Base-by-base conservation (phyloP, 495 filamentous ascomycete genomes). In the Daldinia decipiens region DNA sequence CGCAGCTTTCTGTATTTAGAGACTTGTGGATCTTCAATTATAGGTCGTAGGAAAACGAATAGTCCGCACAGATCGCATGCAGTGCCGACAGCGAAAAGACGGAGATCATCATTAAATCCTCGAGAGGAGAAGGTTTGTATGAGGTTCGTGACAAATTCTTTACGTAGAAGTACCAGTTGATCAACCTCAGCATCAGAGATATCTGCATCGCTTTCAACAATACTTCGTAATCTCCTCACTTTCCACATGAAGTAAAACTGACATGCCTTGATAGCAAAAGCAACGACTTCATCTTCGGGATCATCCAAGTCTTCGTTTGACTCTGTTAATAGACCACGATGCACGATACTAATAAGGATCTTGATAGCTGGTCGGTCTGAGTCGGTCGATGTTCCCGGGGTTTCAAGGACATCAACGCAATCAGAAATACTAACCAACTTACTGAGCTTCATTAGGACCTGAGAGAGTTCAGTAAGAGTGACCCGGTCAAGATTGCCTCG, bases 171-270 rank as follows among this genome's bases (percentile, higher is more conserved):
- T 51, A 87, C 83, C 66, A 96, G 73, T 62, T 81, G 74, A 64
- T 91, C 86, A 53, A 90, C 74, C 11, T 87, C 83, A 7, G 75
- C 68, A 31, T 83, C 79, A 1, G 82, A 53, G 26, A 89, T 83
- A 27, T 81, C 82, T 9, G 81, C 73, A 31, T 77, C 67, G 11
- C 76, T 74, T 29, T 80, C 77, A 24, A 89, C 76, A 6, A 75
- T 53, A 21, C 75, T 74, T 26, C 77, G 70, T 47, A 88, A 70
- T 40, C 77, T 77, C 51, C 89, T 88, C 8, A 92, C 85, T 69
- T 94, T 94, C 95, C 95, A 99, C 89, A 97, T 92, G 78, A 97
- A 95, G 81, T 97, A 98, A 81, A 94, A 93, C 26, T 94, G 81
- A 24, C 91, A 78, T 5, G 89, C 84, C 67, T 90, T 89, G 67